Conservation (phyloP, 2,329 filamentous ascomycete genomes). For the Neofusicoccum sp. region DNA sequence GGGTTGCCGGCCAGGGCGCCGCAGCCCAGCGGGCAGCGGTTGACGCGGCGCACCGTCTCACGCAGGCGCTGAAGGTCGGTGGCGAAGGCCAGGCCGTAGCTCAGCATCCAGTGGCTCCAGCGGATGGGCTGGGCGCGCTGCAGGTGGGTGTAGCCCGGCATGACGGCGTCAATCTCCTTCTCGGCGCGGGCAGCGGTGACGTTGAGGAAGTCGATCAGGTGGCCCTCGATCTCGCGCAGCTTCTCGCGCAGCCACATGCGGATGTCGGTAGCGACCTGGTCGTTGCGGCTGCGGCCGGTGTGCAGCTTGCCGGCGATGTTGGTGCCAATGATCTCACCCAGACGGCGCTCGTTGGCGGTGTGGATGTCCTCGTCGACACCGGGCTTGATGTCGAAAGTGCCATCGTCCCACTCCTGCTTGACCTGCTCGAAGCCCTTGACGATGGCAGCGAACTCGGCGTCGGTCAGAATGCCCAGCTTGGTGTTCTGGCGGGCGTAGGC, state of each 20-base stretch:
- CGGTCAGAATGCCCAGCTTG: slow-evolving; percentile 70
- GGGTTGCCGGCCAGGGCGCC: slow-evolving; percentile 79
- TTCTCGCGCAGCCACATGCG: slow-evolving; percentile 81
- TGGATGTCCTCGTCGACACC: slow-evolving; percentile 55
- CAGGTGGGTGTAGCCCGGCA: slow-evolving; percentile 87
- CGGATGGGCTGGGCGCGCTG: slow-evolving; percentile 79
- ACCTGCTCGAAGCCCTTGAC: slow-evolving; percentile 66
- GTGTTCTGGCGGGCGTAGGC: slow-evolving; percentile 79
- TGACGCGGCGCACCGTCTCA: slow-evolving; percentile 71
- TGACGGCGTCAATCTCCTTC: slow-evolving; percentile 71
- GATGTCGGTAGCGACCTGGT: slow-evolving; percentile 89
- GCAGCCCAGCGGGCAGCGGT: slow-evolving; percentile 67
- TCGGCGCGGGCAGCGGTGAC: slow-evolving; percentile 69
- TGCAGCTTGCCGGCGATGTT: slow-evolving; percentile 85
- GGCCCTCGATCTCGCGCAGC: slow-evolving; percentile 66
- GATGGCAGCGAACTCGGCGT: slow-evolving; percentile 71
- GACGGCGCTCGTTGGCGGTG: slow-evolving; percentile 53
- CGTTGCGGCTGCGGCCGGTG: slow-evolving; percentile 81
- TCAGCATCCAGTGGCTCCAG: slow-evolving; percentile 80
- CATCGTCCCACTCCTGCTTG: slow-evolving; percentile 48
- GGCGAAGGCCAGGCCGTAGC: slow-evolving; percentile 69
- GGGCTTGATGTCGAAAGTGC: slow-evolving; percentile 46
- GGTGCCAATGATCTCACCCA: slow-evolving; percentile 82
- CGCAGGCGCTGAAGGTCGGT: slow-evolving; percentile 74
- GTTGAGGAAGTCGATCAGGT: slow-evolving; percentile 67